Conservation (phyloP, 805 yeast genomes). For the Teunomyces stri region DNA sequence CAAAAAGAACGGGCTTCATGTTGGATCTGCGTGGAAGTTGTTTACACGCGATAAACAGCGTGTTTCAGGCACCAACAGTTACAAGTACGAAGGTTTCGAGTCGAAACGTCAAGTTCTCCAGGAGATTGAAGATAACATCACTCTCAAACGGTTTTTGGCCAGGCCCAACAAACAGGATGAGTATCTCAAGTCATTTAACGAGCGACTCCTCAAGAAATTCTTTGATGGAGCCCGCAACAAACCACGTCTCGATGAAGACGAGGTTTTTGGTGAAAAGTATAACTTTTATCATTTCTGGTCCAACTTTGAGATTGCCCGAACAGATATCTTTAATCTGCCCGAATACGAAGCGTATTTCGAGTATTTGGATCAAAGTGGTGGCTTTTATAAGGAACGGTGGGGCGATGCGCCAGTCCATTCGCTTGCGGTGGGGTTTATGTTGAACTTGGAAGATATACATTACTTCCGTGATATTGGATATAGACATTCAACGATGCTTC, state of each 20-base stretch:
- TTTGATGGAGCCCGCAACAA: slow-evolving; percentile 10
- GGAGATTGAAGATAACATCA: slow-evolving; percentile 27
- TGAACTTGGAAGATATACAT: slow-evolving; percentile 70
- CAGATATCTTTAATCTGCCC: slow-evolving; percentile 70
- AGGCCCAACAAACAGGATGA: slow-evolving; percentile 21
- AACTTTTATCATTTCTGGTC: slow-evolving; percentile 90
- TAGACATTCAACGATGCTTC: slow-evolving; percentile 73
- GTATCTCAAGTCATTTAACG: slow-evolving; percentile 12
- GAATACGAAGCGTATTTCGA: slow-evolving; percentile 67
- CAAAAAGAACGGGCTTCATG: slow-evolving; percentile 38
- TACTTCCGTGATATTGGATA: slow-evolving; percentile 94
- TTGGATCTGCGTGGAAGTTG: slow-evolving; percentile 66
- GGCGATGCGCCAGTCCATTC: slow-evolving; percentile 97
- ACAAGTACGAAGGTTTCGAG: slow-evolving; percentile 21
- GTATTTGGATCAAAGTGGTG: slow-evolving; percentile 67
- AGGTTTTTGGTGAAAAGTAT: slow-evolving; percentile 64
- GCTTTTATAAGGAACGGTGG: slow-evolving; percentile 92
- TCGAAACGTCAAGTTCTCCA: slow-evolving; percentile 18
- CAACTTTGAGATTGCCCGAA: slow-evolving; percentile 86
- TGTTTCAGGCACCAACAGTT: slow-evolving; percentile 19
- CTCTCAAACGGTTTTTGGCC: slow-evolving; percentile 21
- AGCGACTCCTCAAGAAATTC: slow-evolving; percentile 5
- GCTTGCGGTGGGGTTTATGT: slow-evolving; percentile 74
- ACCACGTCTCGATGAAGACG: slow-evolving; percentile 45
- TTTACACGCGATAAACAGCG: slow-evolving; percentile 43